phyloP scores from a whole-genome alignment of 176 grass and related monocot genomes.

The Miscanthus lutarioriparius region DNA sequence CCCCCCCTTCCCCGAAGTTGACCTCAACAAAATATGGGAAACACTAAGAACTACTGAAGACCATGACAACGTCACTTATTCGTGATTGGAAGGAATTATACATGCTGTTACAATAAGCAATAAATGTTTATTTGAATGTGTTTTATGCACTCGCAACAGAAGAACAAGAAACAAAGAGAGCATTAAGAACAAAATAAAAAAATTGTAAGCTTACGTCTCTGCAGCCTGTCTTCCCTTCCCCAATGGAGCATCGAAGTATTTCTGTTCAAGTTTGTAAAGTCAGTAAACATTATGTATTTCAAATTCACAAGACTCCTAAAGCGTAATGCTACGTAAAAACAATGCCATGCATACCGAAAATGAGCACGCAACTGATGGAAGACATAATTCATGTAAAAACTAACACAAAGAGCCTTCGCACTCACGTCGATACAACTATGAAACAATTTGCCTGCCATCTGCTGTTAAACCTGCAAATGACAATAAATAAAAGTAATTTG shows the following conservation, averaged over 20 bases:
- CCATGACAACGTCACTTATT: too few species aligned
- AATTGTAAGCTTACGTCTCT: constrained; percentile 52
- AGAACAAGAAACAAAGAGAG: neutral
- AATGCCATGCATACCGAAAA: neutral
- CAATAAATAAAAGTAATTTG: too few species aligned
- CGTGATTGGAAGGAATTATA: too few species aligned
- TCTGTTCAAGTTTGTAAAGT: constrained; percentile 12
- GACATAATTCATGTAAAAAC: neutral
- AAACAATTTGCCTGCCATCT: neutral
- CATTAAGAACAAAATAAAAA: neutral
- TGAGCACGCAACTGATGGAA: neutral
- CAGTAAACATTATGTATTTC: too few species aligned
- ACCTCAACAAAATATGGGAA: too few species aligned
- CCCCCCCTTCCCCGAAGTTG: too few species aligned
- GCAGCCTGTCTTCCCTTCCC: constrained; percentile 70
- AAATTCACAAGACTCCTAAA: too few species aligned
- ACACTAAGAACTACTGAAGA: too few species aligned
- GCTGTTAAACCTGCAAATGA: too few species aligned
- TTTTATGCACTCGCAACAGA: neutral
- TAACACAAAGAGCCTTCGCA: neutral
- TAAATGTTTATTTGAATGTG: neutral
- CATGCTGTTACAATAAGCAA: neutral
- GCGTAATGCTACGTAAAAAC: neutral
- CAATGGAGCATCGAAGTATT: constrained; percentile 59
- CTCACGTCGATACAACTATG: too few species aligned